Base-by-base conservation (phyloP, 2,329 filamentous ascomycete species). In the Trichoderma oligosporum region DNA sequence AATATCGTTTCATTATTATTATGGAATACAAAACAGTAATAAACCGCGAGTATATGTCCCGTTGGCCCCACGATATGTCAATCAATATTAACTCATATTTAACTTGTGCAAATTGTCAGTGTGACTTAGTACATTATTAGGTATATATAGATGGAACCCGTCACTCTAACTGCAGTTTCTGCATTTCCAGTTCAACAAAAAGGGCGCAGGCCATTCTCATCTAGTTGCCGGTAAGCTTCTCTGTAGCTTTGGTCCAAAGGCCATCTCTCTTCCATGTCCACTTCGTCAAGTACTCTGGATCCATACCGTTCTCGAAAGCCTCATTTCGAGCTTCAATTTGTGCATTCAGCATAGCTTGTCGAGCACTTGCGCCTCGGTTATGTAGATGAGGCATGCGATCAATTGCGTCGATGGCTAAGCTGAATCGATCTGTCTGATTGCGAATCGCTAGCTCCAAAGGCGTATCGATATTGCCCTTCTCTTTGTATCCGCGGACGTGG, bases 391-490 rank as follows among this genome's bases (percentile, higher is more conserved):
- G 76, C 65, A 90, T 81, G 61, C 82, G 80, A 65, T 91, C 87
- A 58, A 92, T 87, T 12, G 88, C 88, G 65, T 87, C 83, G 60
- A 92, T 89, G 8, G 88, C 88, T 35, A 92, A 73, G 63, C 84
- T 88, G 74, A 87, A 92, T 25, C 88, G 80, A 73, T 92, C 88
- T 0, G 87, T 88, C 65, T 86, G 79, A 73, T 92, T 92, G 59
- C 87, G 80, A 67, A 91, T 89, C 25, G 88, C 88, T 61, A 92
- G 75, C 73, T 91, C 88, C 18, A 91, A 82, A 1, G 88, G 88
- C 0, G 88, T 91, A 68, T 92, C 87, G 64, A 91, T 91, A 70
- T 91, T 92, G 45, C 88, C 88, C 79, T 92, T 91, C 76, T 92
- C 88, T 67, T 82, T 85, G 76, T 91, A 92, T 1, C 88, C 88